Base-by-base conservation (phyloP, 768 basidiomycete genomes). In the Russula sp. region DNA sequence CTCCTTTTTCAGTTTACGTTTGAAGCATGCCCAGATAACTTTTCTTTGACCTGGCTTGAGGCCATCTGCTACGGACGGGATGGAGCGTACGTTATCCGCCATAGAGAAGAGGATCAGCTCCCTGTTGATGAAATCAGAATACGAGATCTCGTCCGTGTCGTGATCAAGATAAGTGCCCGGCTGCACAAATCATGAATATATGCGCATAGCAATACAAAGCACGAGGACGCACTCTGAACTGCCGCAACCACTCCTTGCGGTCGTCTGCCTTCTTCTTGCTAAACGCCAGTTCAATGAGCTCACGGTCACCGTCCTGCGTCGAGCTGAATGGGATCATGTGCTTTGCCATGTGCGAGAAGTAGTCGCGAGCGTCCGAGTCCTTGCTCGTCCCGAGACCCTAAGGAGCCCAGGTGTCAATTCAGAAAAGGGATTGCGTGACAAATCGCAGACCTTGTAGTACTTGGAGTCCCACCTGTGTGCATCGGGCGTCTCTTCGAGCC, bases 211-310 rank as follows among this genome's bases (percentile, higher is more conserved):
- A 27, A 20, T 27, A 7, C 6, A 40, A 6, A 27, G 2, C 1
- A 40, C 3, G 13, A 16, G 3, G 22, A 52, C 76, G 61, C 69
- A 89, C 94, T 79, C 84, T 93, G 77, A 94, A 96, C 64, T 92
- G 87, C 27, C 97, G 83, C 13, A 99, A 77, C 97, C 97, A 99
- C 61, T 99, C 97, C 74, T 99, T 98, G 57, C 97, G 87, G 2
- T 98, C 94, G 63, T 99, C 97, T 0, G 94, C 91, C 72, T 96
- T 98, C 81, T 98, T 98, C 84, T 98, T 99, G 79, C 93, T 98
- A 80, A 99, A 99, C 0, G 97, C 97, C 60, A 99, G 86, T 45
- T 99, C 97, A 64, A 99, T 96, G 40, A 98, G 80, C 7, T 86
- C 87, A 50, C 84, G 85, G 68, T 98, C 97, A 2, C 87, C 94